Percentiles rank a stretch among this genome's conserved stretches.
Conservation (phyloP, 176 grass and related monocot genomes). For the Oryza coarctata region DNA sequence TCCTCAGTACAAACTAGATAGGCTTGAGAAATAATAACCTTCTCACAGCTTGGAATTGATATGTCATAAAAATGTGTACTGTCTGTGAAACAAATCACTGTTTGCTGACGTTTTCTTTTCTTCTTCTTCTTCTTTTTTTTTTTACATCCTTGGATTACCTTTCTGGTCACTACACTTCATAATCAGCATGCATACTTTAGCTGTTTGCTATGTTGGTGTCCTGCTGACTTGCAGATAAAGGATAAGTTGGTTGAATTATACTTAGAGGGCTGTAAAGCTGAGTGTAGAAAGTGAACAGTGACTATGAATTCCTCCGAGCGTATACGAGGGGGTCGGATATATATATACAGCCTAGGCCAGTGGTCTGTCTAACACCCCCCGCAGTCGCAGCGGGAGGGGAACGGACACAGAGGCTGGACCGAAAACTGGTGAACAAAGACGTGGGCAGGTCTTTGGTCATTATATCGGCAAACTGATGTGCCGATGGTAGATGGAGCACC, state of each 20-base stretch:
- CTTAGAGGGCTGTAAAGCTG: slow-evolving; percentile 34
- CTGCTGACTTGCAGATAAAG: slow-evolving; percentile 50
- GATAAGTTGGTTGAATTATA: slow-evolving; percentile 45
- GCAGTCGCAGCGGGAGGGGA: too few species aligned
- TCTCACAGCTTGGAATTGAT: neutral
- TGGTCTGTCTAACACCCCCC: too few species aligned
- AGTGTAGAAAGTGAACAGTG: too few species aligned
- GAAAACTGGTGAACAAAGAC: too few species aligned
- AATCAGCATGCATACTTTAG: neutral
- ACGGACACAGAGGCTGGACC: too few species aligned
- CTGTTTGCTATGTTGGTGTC: neutral
- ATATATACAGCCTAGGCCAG: too few species aligned
- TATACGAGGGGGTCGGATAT: too few species aligned
- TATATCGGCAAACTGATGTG: too few species aligned
- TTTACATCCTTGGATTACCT: neutral
- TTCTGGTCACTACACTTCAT: neutral
- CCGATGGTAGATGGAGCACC: too few species aligned
- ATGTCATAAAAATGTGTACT: neutral
- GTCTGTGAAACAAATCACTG: neutral
- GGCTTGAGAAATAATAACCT: slow-evolving; percentile 16
- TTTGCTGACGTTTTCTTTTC: neutral
- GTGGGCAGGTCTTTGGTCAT: too few species aligned
- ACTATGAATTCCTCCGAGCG: too few species aligned
- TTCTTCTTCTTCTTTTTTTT: neutral
- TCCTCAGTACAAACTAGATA: neutral